Conservation (phyloP, 108 stramenopile genomes). For the Fragilaria crotonensis region DNA sequence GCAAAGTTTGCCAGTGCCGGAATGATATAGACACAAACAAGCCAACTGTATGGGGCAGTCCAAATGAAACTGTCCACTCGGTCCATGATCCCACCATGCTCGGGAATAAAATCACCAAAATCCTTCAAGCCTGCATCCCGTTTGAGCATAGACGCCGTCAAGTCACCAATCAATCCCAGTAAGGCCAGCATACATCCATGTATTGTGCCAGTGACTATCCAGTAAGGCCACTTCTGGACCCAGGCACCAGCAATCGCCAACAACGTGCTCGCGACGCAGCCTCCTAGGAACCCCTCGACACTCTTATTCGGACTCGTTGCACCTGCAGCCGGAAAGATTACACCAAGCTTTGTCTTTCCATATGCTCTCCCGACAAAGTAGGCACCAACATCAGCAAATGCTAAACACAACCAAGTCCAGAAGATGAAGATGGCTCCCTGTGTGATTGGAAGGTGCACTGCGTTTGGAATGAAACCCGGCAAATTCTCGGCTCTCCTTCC, state of each 20-base stretch:
- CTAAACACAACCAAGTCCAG: constrained; percentile 93
- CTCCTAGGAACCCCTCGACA: constrained; percentile 91
- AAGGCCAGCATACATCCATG: constrained; percentile 78
- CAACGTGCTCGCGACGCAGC: constrained; percentile 57
- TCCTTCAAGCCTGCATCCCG: constrained; percentile 95
- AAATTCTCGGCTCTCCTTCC: constrained; percentile 34
- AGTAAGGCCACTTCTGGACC: constrained; percentile 87
- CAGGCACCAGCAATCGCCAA: constrained; percentile 80
- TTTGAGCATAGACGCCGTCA: constrained; percentile 96
- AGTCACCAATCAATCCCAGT: constrained; percentile 89
- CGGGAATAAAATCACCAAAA: constrained; percentile 93
- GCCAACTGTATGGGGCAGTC: constrained; percentile 85
- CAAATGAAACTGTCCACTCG: constrained; percentile 95
- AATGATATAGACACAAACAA: constrained; percentile 64
- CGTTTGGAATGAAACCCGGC: constrained; percentile 50
- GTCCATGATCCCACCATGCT: constrained; percentile 96
- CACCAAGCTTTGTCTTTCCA: constrained; percentile 79
- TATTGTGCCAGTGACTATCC: constrained; percentile 67
- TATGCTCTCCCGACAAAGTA: constrained; percentile 84
- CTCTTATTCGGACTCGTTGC: constrained; percentile 95
- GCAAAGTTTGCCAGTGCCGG: constrained; percentile 44
- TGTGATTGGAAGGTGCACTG: constrained; percentile 71
- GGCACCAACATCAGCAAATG: constrained; percentile 89
- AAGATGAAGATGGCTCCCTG: constrained; percentile 88
- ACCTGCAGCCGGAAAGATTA: constrained; percentile 80